phyloP scores from a whole-genome alignment of 1,284 basidiomycete genomes.

The Bjerkandera adusta region DNA sequence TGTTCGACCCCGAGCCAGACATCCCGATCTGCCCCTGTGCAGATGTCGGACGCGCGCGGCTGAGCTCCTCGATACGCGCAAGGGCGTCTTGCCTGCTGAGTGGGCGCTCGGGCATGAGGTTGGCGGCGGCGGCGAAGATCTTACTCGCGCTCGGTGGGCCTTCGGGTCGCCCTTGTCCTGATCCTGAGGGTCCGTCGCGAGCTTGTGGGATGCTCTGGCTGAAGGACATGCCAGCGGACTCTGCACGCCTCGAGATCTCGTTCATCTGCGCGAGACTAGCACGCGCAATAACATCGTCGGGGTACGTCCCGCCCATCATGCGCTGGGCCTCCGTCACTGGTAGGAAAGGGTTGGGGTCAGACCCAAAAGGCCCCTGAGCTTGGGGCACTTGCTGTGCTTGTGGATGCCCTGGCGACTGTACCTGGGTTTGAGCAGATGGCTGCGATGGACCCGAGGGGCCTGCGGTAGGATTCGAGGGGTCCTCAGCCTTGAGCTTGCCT shows the following conservation, averaged over 20 bases:
- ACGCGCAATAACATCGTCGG: slow-evolving; percentile 54
- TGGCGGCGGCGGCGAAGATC: slow-evolving; percentile 33
- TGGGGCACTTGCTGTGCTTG: slow-evolving; percentile 12
- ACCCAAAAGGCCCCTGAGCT: slow-evolving; percentile 16
- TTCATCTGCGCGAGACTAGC: slow-evolving; percentile 71
- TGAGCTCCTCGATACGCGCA: slow-evolving; percentile 49
- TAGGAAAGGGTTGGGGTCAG: slow-evolving; percentile 50
- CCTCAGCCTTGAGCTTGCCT: slow-evolving; percentile 29
- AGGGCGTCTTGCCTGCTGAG: slow-evolving; percentile 45
- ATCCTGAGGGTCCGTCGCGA: not conserved
- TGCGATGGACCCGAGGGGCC: not conserved
- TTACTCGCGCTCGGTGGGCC: slow-evolving; percentile 24
- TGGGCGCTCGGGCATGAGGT: slow-evolving; percentile 29
- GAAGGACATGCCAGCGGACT: slow-evolving; percentile 42
- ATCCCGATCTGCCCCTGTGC: slow-evolving; percentile 24
- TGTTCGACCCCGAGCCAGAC: slow-evolving; percentile 11
- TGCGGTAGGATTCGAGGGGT: slow-evolving; percentile 17
- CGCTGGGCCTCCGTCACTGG: slow-evolving; percentile 57
- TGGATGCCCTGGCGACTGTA: not conserved
- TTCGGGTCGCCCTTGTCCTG: slow-evolving; percentile 22
- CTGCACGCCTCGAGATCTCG: slow-evolving; percentile 64
- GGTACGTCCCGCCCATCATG: slow-evolving; percentile 50
- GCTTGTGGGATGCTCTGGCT: slow-evolving; percentile 15
- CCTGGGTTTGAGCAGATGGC: not conserved
- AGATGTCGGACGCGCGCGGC: slow-evolving; percentile 38